A percentile compares a stretch with the other conserved stretches of the same genome.
Evolutionary conservation across 2,329 filamentous ascomycete species (phyloP).

Genomic region (Fusarium veterinarium): DNA sequence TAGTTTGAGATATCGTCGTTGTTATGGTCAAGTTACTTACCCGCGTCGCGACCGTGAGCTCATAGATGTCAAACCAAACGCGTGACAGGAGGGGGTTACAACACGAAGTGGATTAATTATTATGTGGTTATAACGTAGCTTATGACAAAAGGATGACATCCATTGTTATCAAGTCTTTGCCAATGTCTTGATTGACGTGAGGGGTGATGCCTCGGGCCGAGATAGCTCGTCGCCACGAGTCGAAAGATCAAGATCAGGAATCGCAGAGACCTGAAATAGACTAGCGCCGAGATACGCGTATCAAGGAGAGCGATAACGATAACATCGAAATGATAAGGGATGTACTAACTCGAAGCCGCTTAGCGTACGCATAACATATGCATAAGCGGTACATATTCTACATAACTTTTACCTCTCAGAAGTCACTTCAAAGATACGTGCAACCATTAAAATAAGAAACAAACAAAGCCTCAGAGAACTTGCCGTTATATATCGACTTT

Average conservation of each 20-base stretch:
- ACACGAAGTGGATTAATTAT: too few species aligned
- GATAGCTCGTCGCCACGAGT: not conserved
- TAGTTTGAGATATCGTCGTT: not conserved
- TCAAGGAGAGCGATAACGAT: not conserved
- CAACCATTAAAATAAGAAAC: not conserved
- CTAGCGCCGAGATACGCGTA: not conserved
- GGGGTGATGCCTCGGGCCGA: not conserved
- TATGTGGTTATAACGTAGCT: too few species aligned
- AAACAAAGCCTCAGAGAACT: not conserved
- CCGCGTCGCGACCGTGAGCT: not conserved
- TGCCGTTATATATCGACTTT: not conserved
- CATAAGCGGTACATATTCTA: accelerated
- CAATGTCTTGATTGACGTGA: not conserved
- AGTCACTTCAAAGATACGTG: not conserved
- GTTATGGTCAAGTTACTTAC: not conserved
- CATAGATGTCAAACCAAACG: not conserved
- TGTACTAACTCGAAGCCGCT: not conserved
- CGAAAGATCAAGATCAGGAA: not conserved
- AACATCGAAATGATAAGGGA: not conserved
- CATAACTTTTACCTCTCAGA: not conserved
- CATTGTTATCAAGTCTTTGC: not conserved
- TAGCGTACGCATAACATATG: accelerated
- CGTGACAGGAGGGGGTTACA: too few species aligned
- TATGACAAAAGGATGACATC: not conserved
- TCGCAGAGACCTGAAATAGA: not conserved